phyloP scores from a whole-genome alignment of 108 stramenopile species.

The Conticribra weissflogii region DNA sequence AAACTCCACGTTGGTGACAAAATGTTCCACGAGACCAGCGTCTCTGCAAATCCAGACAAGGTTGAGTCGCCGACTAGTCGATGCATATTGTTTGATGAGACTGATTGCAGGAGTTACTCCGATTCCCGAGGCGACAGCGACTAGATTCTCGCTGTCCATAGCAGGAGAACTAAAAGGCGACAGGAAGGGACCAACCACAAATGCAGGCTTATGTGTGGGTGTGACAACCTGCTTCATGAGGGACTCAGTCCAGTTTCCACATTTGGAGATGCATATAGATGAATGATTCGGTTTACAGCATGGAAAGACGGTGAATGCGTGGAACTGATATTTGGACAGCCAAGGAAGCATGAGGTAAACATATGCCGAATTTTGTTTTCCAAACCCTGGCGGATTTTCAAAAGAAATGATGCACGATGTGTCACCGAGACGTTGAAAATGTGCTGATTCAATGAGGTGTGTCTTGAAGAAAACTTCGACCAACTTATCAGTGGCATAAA shows the following conservation, averaged over 20 bases:
- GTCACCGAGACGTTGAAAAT: slow-evolving; percentile 35
- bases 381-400: slow-evolving; percentile 47
- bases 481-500: slow-evolving; percentile 22
- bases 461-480: slow-evolving; percentile 16
- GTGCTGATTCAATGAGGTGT: slow-evolving; percentile 20
- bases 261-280: slow-evolving; percentile 35
- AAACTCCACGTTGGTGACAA: slow-evolving; percentile 32
- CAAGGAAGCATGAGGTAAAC: slow-evolving; percentile 48
- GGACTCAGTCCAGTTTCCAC: slow-evolving; percentile 44
- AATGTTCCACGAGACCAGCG: slow-evolving; percentile 43
- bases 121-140: slow-evolving; percentile 49
- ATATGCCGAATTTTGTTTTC: slow-evolving; percentile 40
- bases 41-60: slow-evolving; percentile 51
- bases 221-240: slow-evolving; percentile 32
- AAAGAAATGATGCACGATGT: slow-evolving; percentile 28
- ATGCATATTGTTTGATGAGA: slow-evolving; percentile 35
- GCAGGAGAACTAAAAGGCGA: slow-evolving; percentile 48
- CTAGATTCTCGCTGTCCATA: slow-evolving; percentile 36
- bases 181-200: slow-evolving; percentile 38
- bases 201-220: slow-evolving; percentile 39
- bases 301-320: slow-evolving; percentile 47
- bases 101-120: slow-evolving; percentile 44
- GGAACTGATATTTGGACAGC: slow-evolving; percentile 38
- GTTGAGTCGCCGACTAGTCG: slow-evolving; percentile 37
- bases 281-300: slow-evolving; percentile 29